Percentiles rank a stretch among this genome's conserved stretches.
phyloP scores from a whole-genome alignment of 2,329 filamentous ascomycete genomes.

The Akanthomyces muscarius region DNA sequence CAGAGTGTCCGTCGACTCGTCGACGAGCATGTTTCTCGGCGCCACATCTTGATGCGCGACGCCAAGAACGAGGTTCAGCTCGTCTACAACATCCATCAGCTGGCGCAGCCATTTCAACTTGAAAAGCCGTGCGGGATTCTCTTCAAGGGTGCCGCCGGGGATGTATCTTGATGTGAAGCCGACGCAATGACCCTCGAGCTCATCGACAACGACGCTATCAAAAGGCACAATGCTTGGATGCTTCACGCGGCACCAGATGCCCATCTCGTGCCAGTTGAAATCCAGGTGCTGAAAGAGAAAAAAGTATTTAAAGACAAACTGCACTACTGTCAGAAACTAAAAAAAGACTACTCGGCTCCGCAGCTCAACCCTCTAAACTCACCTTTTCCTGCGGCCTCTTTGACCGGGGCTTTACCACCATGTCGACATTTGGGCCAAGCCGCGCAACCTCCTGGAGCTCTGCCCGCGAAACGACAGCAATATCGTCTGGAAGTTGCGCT shows the following conservation, averaged over 20 bases:
- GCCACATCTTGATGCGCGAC: conserved; percentile 38
- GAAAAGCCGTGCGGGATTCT: conserved; percentile 29
- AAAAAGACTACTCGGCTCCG: background rate
- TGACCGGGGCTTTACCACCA: conserved; percentile 22
- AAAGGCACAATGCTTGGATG: conserved; percentile 37
- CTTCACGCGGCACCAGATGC: conserved; percentile 31
- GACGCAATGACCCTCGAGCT: conserved; percentile 29
- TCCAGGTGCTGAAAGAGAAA: conserved; percentile 23
- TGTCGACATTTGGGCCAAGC: conserved; percentile 26
- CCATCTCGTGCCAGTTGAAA: conserved; percentile 33
- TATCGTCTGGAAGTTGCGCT: conserved; percentile 20
- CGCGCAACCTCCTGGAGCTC: conserved; percentile 30
- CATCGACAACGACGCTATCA: conserved; percentile 33
- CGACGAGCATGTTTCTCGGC: conserved; percentile 34
- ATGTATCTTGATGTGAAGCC: conserved; percentile 36
- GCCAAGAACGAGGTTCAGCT: conserved; percentile 35
- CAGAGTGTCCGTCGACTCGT: conserved; percentile 30
- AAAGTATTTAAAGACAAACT: conserved; percentile 35
- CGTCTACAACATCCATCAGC: conserved; percentile 33
- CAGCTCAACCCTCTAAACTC: background rate
- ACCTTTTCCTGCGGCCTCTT: conserved; percentile 18
- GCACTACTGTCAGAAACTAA: background rate
- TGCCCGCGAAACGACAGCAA: conserved; percentile 21
- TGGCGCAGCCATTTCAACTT: conserved; percentile 35
- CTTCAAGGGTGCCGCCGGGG: conserved; percentile 31